Conservation (phyloP, 2,329 filamentous ascomycete genomes). For the Aureobasidium sp. region DNA sequence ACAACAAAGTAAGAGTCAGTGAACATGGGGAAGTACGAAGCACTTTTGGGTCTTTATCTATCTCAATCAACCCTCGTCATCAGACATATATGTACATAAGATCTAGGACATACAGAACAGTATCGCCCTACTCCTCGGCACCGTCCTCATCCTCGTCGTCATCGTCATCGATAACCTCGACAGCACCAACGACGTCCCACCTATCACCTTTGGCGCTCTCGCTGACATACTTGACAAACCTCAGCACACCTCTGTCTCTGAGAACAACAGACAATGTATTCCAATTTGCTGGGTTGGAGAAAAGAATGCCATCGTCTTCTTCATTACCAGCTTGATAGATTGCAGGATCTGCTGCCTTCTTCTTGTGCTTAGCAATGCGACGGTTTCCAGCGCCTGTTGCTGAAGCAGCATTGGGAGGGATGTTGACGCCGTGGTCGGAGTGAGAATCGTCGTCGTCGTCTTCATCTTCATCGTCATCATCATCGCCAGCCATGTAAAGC, state of each 20-base stretch:
- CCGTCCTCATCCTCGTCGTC: constrained; percentile 27
- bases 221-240: constrained; percentile 96
- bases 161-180: constrained; percentile 51
- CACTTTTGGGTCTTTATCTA: no score
- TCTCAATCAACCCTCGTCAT: neutral
- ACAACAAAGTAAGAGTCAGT: neutral
- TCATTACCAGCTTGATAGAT: constrained; percentile 68
- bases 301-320: constrained; percentile 70
- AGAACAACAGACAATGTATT: constrained; percentile 88
- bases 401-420: constrained; percentile 26
- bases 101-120: neutral
- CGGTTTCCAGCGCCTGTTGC: constrained; percentile 43
- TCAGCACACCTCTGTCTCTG: constrained; percentile 74
- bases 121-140: neutral
- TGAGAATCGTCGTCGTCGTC: constrained; percentile 42
- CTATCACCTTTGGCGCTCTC: constrained; percentile 74
- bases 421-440: constrained; percentile 33
- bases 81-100: neutral
- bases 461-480: constrained; percentile 55
- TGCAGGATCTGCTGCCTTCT: constrained; percentile 59
- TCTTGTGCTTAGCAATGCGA: constrained; percentile 27
- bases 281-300: constrained; percentile 67
- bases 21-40: neutral
- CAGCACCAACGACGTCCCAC: constrained; percentile 80
- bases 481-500: constrained; percentile 84